Evolutionary conservation across 345 rosid genomes (phyloP), one percentile per base, ranked within the genome.

Genomic region (Populus nigra): DNA sequence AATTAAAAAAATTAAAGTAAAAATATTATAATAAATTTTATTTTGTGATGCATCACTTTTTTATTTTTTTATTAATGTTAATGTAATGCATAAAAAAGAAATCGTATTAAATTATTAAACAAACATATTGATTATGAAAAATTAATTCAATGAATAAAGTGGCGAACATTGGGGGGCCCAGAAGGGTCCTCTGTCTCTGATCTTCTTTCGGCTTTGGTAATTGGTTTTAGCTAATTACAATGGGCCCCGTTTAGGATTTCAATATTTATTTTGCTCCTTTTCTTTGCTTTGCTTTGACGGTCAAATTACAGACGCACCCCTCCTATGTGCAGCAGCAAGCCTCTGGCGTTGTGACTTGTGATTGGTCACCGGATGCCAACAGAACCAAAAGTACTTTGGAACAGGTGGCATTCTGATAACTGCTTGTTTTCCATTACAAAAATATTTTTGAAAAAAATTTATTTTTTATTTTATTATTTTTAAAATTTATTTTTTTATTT

Each of bases 91-190:
- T 53, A 23, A 20, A 53, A 20, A 18, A 20, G 20, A 53, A 53
- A 18, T 53, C 8, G 59, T 53, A 53, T 53, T 53, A 18, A 20
- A 53, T 53, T 53, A 53, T 53, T 53, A 5, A 20, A 53, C 23
- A 20, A 53, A 53, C 59, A 53, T 53, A 20, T 65, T 29, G 77
- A 69, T 68, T 17, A 75, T n/a, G 20, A 50, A 39, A 69, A 17
- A 74, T 22, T 33, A 59, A 69, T 25, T 11, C 68, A 55, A 57
- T 0, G 41, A 68, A 76, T 43, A 31, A 77, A 70, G 74, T 27
- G 69, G 75, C 49, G 3, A 31, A 41, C 79, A 69, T 12, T 13
- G 16, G 41, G 79, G 57, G 22, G 69, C 74, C 78, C 33, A 5
- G 8, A n/a, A 12, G 53, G 8, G 25, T n/a, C 22, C 65, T 23